phyloP scores from a whole-genome alignment of 345 rosid genomes.

The Brassica rapa region DNA sequence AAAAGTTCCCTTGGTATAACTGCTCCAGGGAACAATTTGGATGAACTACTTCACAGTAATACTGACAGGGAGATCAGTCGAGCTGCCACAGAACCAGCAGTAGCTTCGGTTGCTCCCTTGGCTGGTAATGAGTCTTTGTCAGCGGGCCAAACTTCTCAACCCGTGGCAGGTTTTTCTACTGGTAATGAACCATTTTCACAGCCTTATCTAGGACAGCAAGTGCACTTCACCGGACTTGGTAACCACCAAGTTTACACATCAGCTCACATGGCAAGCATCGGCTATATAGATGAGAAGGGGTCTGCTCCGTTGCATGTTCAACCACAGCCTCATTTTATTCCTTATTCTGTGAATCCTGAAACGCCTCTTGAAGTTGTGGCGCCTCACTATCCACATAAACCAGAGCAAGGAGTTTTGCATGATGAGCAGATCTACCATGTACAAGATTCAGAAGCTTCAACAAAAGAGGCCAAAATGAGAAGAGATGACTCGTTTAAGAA shows the following conservation, averaged over 20 bases:
- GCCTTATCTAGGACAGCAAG: conserved; percentile 39
- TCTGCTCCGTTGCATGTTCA: conserved; percentile 32
- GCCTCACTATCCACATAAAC: conserved; percentile 30
- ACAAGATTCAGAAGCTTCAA: conserved; percentile 33
- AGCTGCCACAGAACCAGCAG: conserved; percentile 39
- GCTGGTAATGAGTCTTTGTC: conserved; percentile 24
- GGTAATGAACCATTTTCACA: conserved; percentile 37
- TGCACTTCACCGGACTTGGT: conserved; percentile 28
- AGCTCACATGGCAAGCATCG: conserved; percentile 31
- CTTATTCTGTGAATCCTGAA: conserved; percentile 36
- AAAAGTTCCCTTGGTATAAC: conserved; percentile 25
- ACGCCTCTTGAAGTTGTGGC: conserved; percentile 32
- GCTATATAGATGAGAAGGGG: conserved; percentile 39
- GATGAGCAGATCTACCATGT: conserved; percentile 33
- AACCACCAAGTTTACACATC: conserved; percentile 39
- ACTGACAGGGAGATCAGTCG: conserved; percentile 37
- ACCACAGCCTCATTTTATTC: conserved; percentile 34
- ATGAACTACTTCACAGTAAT: conserved; percentile 31
- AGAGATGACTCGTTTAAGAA: conserved; percentile 38
- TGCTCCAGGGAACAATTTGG: conserved; percentile 34
- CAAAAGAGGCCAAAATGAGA: conserved; percentile 37
- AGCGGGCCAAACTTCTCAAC: conserved; percentile 41
- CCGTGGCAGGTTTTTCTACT: conserved; percentile 21
- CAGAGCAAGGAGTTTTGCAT: conserved; percentile 30
- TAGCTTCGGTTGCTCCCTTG: conserved; percentile 31